These are phyloP conservation scores for Hemerocallis citrina DNA, from an alignment of 106 monocot species.

Conservation along the genomic window DNA sequence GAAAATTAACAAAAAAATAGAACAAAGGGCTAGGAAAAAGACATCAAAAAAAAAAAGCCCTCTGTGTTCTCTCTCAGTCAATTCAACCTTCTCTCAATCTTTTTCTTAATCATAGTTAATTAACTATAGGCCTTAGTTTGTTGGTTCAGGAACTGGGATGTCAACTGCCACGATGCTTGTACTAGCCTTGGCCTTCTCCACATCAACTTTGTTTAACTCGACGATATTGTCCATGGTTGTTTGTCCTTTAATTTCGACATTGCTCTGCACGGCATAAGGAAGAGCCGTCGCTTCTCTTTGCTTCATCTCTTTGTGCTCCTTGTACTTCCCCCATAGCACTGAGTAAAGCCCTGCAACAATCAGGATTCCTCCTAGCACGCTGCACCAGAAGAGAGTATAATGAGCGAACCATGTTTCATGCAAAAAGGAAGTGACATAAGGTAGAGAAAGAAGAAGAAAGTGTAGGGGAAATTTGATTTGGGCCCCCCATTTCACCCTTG, in stretches of 20 bases:
- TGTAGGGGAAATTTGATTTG: no score
- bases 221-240: no score
- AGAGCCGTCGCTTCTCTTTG: conserved; percentile 36
- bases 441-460: neutral
- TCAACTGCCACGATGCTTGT: neutral
- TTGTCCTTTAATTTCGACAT: neutral
- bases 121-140: neutral
- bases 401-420: neutral
- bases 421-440: neutral
- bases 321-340: conserved; percentile 92
- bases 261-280: conserved; percentile 2
- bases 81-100: no score
- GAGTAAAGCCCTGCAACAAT: conserved; percentile 84
- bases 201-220: neutral
- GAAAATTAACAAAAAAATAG: no score
- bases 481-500: no score
- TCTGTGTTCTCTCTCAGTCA: no score
- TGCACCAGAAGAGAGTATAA: conserved; percentile 19
- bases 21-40: no score
- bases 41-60: no score
- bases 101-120: no score
- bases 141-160: neutral
- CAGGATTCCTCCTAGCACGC: conserved; percentile 55
- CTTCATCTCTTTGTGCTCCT: conserved; percentile 62
- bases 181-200: neutral